Percentiles rank a stretch among this genome's conserved stretches.
Conservation (phyloP, 768 basidiomycete species). For the Xerocomellus chrysenteron region DNA sequence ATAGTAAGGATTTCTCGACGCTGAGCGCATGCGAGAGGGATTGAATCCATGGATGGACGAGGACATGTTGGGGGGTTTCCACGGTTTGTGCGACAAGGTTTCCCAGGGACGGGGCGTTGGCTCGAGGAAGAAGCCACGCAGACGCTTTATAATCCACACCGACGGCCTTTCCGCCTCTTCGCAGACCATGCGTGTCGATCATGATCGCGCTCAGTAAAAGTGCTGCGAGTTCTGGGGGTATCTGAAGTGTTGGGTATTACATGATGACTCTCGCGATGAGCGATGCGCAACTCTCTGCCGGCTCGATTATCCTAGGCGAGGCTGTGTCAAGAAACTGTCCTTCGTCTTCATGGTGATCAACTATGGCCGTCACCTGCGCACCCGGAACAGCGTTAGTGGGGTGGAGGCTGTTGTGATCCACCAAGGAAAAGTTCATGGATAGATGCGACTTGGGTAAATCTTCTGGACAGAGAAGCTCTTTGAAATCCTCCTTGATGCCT, state of each 20-base stretch:
- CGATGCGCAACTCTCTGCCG: slow-evolving; percentile 77
- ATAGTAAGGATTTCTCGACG: slow-evolving; percentile 64
- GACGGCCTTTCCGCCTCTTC: slow-evolving; percentile 74
- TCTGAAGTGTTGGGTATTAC: slow-evolving; percentile 21
- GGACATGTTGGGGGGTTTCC: slow-evolving; percentile 28
- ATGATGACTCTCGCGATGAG: slow-evolving; percentile 48
- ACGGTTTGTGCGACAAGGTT: background rate
- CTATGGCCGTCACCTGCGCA: slow-evolving; percentile 64
- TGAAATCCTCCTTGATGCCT: slow-evolving; percentile 46
- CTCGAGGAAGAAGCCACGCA: slow-evolving; percentile 58
- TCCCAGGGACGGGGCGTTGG: slow-evolving; percentile 39
- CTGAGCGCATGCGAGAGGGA: slow-evolving; percentile 46
- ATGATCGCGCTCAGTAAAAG: slow-evolving; percentile 80
- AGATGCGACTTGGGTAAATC: slow-evolving; percentile 51
- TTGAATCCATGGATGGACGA: slow-evolving; percentile 44
- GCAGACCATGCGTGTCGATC: slow-evolving; percentile 85
- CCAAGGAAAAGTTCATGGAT: slow-evolving; percentile 68
- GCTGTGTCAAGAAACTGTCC: slow-evolving; percentile 56
- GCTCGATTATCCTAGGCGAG: slow-evolving; percentile 63
- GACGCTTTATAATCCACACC: slow-evolving; percentile 63
- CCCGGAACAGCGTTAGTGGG: slow-evolving; percentile 39
- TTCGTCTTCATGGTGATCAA: slow-evolving; percentile 95
- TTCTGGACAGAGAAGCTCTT: slow-evolving; percentile 63
- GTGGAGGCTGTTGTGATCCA: slow-evolving; percentile 85
- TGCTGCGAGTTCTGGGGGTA: slow-evolving; percentile 64